Percentiles rank a stretch among this genome's conserved stretches.
Evolutionary conservation across 2,329 filamentous ascomycete species (phyloP).

Genomic region (Periconia sp.): DNA sequence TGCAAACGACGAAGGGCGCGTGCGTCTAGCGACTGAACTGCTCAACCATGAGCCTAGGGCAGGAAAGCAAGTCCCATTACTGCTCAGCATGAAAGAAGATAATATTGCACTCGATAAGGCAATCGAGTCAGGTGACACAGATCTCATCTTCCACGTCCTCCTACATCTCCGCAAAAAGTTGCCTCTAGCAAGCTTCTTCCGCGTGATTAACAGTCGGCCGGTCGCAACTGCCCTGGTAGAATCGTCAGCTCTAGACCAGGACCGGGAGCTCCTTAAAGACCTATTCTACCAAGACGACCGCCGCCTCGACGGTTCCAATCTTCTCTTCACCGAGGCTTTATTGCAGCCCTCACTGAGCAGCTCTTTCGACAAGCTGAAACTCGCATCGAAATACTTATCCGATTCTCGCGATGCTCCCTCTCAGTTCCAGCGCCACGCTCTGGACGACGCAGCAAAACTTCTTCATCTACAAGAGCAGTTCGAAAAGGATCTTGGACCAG

Average conservation of each 20-base stretch:
- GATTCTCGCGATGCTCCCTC: slow-evolving; percentile 80
- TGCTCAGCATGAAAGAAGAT: slow-evolving; percentile 95
- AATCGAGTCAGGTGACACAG: slow-evolving; percentile 92
- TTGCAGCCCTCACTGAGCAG: slow-evolving; percentile 72
- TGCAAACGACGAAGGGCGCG: slow-evolving; percentile 91
- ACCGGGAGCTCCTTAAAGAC: slow-evolving; percentile 85
- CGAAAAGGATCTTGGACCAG: slow-evolving; percentile 76
- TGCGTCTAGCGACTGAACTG: slow-evolving; percentile 85
- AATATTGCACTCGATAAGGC: slow-evolving; percentile 95
- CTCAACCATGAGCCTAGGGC: slow-evolving; percentile 93
- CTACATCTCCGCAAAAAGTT: slow-evolving; percentile 88
- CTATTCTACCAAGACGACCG: slow-evolving; percentile 97
- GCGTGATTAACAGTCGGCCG: slow-evolving; percentile 83
- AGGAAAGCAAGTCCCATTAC: slow-evolving; percentile 92
- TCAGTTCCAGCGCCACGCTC: slow-evolving; percentile 71
- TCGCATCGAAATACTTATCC: slow-evolving; percentile 80
- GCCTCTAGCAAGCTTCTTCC: slow-evolving; percentile 89
- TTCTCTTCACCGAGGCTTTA: slow-evolving; percentile 85
- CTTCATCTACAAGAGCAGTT: slow-evolving; percentile 86
- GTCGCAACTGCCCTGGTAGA: slow-evolving; percentile 90
- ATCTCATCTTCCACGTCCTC: slow-evolving; percentile 88
- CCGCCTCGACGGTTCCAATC: slow-evolving; percentile 82
- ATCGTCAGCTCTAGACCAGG: slow-evolving; percentile 78
- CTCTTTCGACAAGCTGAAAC: slow-evolving; percentile 83
- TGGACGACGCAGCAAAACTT: slow-evolving; percentile 81